Evolutionary conservation across 768 basidiomycete species (phyloP), one percentile per base, ranked within the genome.

Genomic region (Suillus occidentalis): DNA sequence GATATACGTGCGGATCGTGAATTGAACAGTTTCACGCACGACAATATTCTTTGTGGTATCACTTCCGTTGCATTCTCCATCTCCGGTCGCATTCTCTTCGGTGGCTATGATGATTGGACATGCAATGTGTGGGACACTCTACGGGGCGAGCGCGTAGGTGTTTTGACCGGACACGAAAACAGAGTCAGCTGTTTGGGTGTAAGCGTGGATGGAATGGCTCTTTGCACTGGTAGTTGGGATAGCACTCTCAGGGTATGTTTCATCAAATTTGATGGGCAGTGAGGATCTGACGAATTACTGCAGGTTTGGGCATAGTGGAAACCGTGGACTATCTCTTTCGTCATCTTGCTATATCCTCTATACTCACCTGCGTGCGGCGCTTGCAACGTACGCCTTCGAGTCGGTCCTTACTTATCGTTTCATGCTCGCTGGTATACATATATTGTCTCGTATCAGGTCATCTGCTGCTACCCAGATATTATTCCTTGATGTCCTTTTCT

Each of bases 71-170:
- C 95, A 16, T 99, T 99, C 83, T 99, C 97, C 5, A 93, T 94
- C 70, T 98, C 96, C 34, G 97, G 97, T 43, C 92, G 97, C 65
- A 94, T 99, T 71, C 84, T 99, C 45, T 99, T 99, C 70, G 97
- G 97, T 68, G 97, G 97, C 49, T 99, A 99, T 76, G 97, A 99
- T 78, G 97, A 99, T 75, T 99, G 97, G 93, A 99, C 97, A 70
- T 96, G 95, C 83, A 99, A 99, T 75, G 97, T 99, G 60, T 99
- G 97, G 97, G 97, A 99, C 76, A 98, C 96, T 36, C 84, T 99
- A 73, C 97, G 97, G 79, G 97, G 97, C 63, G 97, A 99, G 77
- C 92, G 97, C 63, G 95, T 99, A 47, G 97, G 97, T 64, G 97
- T 99, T 61, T 80, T 99, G 66, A 94, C 95, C 43, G 97, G 97